Conservation (phyloP, 2,329 filamentous ascomycete genomes). For the Pseudogymnoascus verrucosus region DNA sequence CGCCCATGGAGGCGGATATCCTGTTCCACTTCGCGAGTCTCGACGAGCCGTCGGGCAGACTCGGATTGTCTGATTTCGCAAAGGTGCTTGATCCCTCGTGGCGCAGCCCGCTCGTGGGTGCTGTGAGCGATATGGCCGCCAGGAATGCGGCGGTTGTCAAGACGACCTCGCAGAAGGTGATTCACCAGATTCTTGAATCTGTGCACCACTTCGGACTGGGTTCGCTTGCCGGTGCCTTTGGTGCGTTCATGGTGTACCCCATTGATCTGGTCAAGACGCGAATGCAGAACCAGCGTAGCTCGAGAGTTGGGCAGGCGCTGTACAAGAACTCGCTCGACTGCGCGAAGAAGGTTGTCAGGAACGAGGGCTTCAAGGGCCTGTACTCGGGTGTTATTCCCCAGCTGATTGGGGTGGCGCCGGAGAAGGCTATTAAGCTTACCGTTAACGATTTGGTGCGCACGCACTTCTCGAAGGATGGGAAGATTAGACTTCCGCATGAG, state of each 20-base stretch:
- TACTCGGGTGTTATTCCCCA: constrained; percentile 95
- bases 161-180: constrained; percentile 45
- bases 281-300: constrained; percentile 91
- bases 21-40: constrained; percentile 96
- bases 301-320: constrained; percentile 72
- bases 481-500: constrained; percentile 65
- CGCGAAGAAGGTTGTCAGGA: constrained; percentile 82
- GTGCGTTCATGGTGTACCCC: constrained; percentile 98
- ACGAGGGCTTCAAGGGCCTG: constrained; percentile 81
- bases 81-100: constrained; percentile 94
- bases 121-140: constrained; percentile 32
- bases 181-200: constrained; percentile 64
- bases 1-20: constrained; percentile 97
- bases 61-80: constrained; percentile 77
- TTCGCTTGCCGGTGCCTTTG: constrained; percentile 87
- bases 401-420: constrained; percentile 93
- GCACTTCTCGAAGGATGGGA: constrained; percentile 63
- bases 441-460: constrained; percentile 89
- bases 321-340: constrained; percentile 99
- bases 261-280: constrained; percentile 98
- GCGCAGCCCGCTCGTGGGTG: constrained; percentile 48
- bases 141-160: constrained; percentile 40
- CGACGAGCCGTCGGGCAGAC: constrained; percentile 77
- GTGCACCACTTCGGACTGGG: constrained; percentile 86
- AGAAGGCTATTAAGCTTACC: constrained; percentile 98